phyloP scores from a whole-genome alignment of 148 eudicot genomes.

The Persicaria tinctoria region DNA sequence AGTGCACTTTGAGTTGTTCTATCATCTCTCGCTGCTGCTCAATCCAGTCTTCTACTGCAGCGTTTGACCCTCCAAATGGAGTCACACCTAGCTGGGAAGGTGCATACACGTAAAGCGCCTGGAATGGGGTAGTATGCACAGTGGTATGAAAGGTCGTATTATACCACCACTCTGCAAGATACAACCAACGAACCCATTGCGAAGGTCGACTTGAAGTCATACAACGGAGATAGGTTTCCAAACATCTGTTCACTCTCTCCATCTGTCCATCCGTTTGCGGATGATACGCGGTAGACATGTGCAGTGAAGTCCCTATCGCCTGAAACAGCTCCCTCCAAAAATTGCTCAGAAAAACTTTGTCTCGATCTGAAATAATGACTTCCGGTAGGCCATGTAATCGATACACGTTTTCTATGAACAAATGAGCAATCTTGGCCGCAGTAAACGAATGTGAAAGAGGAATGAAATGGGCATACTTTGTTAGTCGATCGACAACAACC shows the following conservation, averaged over 20 bases:
- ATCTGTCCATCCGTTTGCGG: neutral
- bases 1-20: neutral
- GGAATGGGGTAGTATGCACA: neutral
- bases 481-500: neutral
- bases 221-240: neutral
- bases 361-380: neutral
- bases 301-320: neutral
- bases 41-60: neutral
- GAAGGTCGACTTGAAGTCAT: neutral
- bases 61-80: neutral
- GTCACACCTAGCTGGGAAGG: neutral
- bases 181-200: neutral
- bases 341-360: neutral
- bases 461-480: neutral
- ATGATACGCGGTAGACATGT: neutral
- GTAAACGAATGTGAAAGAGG: neutral
- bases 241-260: neutral
- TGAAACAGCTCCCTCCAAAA: neutral
- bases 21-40: no score
- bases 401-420: neutral
- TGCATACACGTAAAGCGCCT: neutral
- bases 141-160: neutral
- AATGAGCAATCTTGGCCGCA: neutral
- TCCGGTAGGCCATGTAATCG: neutral
- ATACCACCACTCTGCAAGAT: neutral